These are phyloP conservation scores for Erythrophleum ivorense DNA, from an alignment of 331 rosid genomes.

Conservation along the genomic window DNA sequence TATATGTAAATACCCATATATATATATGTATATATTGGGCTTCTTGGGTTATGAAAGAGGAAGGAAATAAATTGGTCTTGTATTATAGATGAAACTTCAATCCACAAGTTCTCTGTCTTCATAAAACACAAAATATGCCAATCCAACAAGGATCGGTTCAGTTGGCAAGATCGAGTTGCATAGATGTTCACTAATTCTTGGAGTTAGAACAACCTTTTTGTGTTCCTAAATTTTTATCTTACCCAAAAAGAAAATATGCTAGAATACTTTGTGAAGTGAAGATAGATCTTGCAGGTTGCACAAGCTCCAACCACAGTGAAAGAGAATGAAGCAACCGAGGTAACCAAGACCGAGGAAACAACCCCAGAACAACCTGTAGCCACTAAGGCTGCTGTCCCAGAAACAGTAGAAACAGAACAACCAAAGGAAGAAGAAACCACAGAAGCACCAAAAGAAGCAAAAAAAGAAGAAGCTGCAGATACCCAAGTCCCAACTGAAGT, in stretches of 20 bases:
- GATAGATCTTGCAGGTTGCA: constrained; percentile 65
- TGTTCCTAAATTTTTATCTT: neutral
- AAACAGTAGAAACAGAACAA: constrained; percentile 24
- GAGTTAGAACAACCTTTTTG: neutral
- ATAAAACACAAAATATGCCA: neutral
- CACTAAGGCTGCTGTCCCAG: constrained; percentile 45
- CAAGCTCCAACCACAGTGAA: constrained; percentile 48
- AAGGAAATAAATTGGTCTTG: too few species aligned
- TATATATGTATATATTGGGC: too few species aligned
- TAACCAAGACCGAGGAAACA: constrained; percentile 46
- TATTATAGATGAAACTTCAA: too few species aligned
- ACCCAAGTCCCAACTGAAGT: constrained; percentile 39
- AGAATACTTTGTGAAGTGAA: constrained; percentile 10
- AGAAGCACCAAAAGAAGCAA: constrained; percentile 41
- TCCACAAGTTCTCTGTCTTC: too few species aligned
- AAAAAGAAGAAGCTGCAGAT: constrained; percentile 27
- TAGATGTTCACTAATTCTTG: neutral
- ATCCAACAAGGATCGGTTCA: neutral
- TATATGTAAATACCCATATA: too few species aligned
- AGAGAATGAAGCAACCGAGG: constrained; percentile 56
- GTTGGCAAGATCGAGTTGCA: neutral
- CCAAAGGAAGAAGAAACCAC: constrained; percentile 42
- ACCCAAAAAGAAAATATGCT: neutral
- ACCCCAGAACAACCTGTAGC: constrained; percentile 43
- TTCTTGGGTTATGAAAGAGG: too few species aligned